A percentile compares a stretch with the other conserved stretches of the same genome.
These are phyloP conservation scores for Penicillium sp. DNA, from an alignment of 2,329 filamentous ascomycete species.

Conservation along the genomic window DNA sequence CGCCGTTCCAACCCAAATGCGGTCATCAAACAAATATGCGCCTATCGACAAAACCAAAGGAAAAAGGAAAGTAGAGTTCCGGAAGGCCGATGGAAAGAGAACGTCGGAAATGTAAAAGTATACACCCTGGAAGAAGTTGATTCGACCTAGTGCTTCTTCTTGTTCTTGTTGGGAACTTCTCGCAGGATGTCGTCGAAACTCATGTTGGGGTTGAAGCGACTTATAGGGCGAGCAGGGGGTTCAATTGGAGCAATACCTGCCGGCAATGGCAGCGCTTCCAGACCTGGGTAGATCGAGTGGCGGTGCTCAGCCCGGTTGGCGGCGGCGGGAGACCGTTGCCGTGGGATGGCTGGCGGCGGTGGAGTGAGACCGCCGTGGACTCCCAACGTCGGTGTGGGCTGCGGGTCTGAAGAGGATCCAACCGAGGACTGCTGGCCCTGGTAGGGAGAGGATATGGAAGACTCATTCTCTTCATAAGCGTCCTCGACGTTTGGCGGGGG, in stretches of 20 bases:
- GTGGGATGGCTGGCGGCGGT: conserved; percentile 40
- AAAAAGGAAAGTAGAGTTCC: conserved; percentile 5
- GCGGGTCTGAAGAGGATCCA: conserved; percentile 40
- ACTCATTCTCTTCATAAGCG: conserved; percentile 42
- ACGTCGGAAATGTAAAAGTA: conserved; percentile 2
- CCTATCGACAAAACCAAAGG: conserved; percentile 26
- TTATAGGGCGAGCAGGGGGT: conserved; percentile 43
- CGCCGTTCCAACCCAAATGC: conserved; percentile 20
- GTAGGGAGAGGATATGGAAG: conserved; percentile 44
- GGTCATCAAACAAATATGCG: conserved; percentile 23
- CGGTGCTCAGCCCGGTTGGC: conserved; percentile 42
- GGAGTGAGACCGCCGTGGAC: conserved; percentile 37
- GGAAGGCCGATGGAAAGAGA: not conserved
- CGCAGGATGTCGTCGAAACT: conserved; percentile 55
- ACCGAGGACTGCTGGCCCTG: conserved; percentile 42
- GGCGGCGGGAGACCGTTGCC: conserved; percentile 37
- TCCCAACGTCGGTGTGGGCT: conserved; percentile 37
- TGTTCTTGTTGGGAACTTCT: conserved; percentile 43
- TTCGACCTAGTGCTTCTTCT: conserved; percentile 36
- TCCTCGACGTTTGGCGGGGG: conserved; percentile 39
- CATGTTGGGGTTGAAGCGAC: conserved; percentile 52
- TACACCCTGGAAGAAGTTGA: not conserved
- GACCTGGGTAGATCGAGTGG: conserved; percentile 48
- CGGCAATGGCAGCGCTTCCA: conserved; percentile 51
- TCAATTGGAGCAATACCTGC: conserved; percentile 48